These are phyloP conservation scores for Patellifolia procumbens DNA, from an alignment of 179 eudicot genomes.

Conservation along the genomic window DNA sequence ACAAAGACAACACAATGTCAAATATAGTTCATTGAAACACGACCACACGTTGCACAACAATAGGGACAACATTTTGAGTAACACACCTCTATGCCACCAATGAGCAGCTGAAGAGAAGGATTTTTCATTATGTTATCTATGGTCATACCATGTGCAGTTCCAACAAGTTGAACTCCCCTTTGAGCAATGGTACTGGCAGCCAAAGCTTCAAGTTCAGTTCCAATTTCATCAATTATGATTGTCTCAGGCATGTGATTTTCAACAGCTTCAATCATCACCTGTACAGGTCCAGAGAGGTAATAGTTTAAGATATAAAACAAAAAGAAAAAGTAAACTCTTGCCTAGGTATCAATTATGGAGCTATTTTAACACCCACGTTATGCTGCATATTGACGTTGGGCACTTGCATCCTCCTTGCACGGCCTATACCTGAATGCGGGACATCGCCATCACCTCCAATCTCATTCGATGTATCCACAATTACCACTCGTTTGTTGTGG, in stretches of 20 bases:
- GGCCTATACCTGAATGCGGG: constrained; percentile 96
- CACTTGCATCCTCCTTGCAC: constrained; percentile 98
- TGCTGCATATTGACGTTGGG: constrained; percentile 97
- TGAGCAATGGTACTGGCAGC: constrained; percentile 99
- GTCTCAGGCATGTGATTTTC: constrained; percentile 98
- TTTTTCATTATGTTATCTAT: constrained; percentile 89
- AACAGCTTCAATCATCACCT: constrained; percentile 99
- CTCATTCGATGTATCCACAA: constrained; percentile 97
- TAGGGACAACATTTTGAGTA: constrained; percentile 2
- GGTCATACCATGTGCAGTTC: constrained; percentile 94
- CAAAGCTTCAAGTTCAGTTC: constrained; percentile 95
- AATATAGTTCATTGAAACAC: not conserved
- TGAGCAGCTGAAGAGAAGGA: constrained; percentile 89
- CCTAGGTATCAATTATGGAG: constrained; percentile 5
- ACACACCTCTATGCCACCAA: constrained; percentile 93
- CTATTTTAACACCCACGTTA: constrained; percentile 54
- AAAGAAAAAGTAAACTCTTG: not conserved
- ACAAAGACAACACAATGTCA: constrained; percentile 10
- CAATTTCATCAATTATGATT: constrained; percentile 96
- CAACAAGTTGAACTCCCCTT: constrained; percentile 99
- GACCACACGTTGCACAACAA: not conserved
- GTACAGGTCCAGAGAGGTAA: not conserved
- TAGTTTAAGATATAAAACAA: not conserved
- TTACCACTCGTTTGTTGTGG: constrained; percentile 81
- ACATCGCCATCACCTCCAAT: constrained; percentile 99